Evolutionary conservation across 1,284 basidiomycete species (phyloP).

Genomic region (Ustilago esculenta): DNA sequence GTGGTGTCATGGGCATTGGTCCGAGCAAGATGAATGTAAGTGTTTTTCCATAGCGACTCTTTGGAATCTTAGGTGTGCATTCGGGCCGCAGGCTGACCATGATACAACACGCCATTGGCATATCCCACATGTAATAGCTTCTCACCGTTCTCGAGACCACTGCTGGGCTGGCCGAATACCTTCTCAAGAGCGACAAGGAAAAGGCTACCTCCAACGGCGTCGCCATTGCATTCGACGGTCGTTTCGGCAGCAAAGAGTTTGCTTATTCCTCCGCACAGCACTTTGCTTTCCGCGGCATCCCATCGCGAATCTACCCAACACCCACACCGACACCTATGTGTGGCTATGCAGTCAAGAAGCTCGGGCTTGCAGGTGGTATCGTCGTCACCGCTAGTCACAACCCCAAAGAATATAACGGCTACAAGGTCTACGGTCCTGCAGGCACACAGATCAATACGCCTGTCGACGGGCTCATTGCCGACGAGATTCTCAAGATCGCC

Average conservation of each 20-base stretch:
- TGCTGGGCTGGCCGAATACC: slow-evolving; percentile 50
- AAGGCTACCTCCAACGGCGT: slow-evolving; percentile 46
- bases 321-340: slow-evolving; percentile 55
- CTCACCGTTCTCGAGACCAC: slow-evolving; percentile 56
- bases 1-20: slow-evolving; percentile 57
- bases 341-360: slow-evolving; percentile 55
- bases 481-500: slow-evolving; percentile 49
- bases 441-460: slow-evolving; percentile 61
- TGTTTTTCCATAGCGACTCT: no score
- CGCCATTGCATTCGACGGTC: slow-evolving; percentile 60
- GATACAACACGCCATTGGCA: no score
- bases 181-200: slow-evolving; percentile 33
- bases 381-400: slow-evolving; percentile 62
- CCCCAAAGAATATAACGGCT: slow-evolving; percentile 60
- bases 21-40: slow-evolving; percentile 58
- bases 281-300: slow-evolving; percentile 48
- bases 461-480: slow-evolving; percentile 54
- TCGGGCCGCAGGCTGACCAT: no score
- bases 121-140: slow-evolving; percentile 30
- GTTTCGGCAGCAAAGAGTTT: slow-evolving; percentile 54
- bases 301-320: slow-evolving; percentile 43
- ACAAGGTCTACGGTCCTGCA: slow-evolving; percentile 57
- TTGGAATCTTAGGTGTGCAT: no score
- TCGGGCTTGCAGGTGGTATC: slow-evolving; percentile 55
- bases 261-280: slow-evolving; percentile 54